These are phyloP conservation scores for Colletotrichum lentis DNA, from an alignment of 2,329 filamentous ascomycete genomes.

Conservation along the genomic window DNA sequence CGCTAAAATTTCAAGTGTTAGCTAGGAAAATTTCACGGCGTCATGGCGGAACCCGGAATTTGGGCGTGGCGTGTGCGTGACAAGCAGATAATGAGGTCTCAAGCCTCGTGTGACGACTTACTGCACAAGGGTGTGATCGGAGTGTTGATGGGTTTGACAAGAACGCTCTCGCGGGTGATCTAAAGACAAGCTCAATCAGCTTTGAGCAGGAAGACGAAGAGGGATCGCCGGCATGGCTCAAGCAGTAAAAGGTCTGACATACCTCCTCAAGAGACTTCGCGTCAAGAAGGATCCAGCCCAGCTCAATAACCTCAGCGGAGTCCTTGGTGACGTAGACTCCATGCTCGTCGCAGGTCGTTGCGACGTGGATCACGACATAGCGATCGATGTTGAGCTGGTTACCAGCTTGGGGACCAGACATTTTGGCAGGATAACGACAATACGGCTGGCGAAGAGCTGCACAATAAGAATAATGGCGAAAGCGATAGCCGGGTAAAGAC, in stretches of 20 bases:
- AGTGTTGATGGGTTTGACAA: conserved; percentile 98
- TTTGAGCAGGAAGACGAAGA: conserved; percentile 35
- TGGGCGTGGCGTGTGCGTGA: conserved; percentile 29
- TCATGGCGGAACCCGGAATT: conserved; percentile 24
- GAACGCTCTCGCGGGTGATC: conserved; percentile 93
- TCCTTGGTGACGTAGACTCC: conserved; percentile 99
- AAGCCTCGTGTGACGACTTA: conserved; percentile 64
- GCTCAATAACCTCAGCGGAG: conserved; percentile 98
- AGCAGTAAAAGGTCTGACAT: conserved; percentile 48
- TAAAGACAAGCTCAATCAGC: conserved; percentile 51
- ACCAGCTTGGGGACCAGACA: conserved; percentile 56
- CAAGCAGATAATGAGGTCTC: conserved; percentile 29
- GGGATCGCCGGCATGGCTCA: neutral
- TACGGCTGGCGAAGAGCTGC: conserved; percentile 36
- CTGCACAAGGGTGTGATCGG: conserved; percentile 98
- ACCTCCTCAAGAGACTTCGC: conserved; percentile 94
- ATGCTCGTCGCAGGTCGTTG: conserved; percentile 98
- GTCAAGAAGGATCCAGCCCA: conserved; percentile 96
- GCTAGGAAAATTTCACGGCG: conserved; percentile 42
- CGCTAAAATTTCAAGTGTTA: conserved; percentile 62
- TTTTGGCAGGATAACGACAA: conserved; percentile 44
- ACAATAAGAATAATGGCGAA: conserved; percentile 28
- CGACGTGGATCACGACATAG: conserved; percentile 98
- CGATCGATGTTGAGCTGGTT: conserved; percentile 83
- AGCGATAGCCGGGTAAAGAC: conserved; percentile 19